These are phyloP conservation scores for Thielaviopsis ethacetica DNA, from an alignment of 2,329 filamentous ascomycete species.

Conservation along the genomic window DNA sequence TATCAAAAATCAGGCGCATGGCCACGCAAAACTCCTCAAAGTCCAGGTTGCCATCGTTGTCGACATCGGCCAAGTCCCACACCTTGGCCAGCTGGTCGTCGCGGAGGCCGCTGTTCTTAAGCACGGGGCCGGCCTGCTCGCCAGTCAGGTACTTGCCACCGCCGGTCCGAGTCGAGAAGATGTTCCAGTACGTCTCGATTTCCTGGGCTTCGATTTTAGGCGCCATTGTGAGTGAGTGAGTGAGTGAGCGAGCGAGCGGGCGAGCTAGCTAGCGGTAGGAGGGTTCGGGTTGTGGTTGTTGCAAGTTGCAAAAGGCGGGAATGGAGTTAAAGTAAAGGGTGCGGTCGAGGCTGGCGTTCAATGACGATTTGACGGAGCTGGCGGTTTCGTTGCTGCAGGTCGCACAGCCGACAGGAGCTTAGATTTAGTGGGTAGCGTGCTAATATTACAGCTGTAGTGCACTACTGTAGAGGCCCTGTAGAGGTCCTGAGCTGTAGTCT, in stretches of 20 bases:
- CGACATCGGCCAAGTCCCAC: conserved; percentile 94
- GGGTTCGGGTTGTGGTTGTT: too few relatives aligned
- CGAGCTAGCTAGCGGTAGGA: too few relatives aligned
- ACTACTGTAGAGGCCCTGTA: too few relatives aligned
- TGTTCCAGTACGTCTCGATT: conserved; percentile 51
- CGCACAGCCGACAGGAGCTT: too few relatives aligned
- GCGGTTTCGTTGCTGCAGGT: too few relatives aligned
- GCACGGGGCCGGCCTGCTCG: conserved; percentile 43
- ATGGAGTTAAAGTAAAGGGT: too few relatives aligned
- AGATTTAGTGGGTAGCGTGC: too few relatives aligned
- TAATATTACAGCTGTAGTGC: too few relatives aligned
- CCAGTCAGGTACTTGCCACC: conserved; percentile 43
- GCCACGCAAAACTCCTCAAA: conserved; percentile 99
- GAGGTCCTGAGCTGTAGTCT: too few relatives aligned
- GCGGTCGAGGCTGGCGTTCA: neutral
- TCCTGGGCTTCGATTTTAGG: conserved; percentile 46
- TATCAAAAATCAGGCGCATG: conserved; percentile 94
- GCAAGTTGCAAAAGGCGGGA: neutral
- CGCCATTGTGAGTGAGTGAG: conserved; percentile 32
- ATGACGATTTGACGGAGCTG: too few relatives aligned
- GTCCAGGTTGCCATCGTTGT: conserved; percentile 92
- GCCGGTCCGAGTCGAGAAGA: conserved; percentile 42
- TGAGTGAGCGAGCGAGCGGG: neutral
- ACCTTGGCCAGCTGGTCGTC: conserved; percentile 81
- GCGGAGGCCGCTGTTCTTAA: conserved; percentile 46